Evolutionary conservation across 2,329 filamentous ascomycete species (phyloP).

Genomic region (Paradendryphiella salina): DNA sequence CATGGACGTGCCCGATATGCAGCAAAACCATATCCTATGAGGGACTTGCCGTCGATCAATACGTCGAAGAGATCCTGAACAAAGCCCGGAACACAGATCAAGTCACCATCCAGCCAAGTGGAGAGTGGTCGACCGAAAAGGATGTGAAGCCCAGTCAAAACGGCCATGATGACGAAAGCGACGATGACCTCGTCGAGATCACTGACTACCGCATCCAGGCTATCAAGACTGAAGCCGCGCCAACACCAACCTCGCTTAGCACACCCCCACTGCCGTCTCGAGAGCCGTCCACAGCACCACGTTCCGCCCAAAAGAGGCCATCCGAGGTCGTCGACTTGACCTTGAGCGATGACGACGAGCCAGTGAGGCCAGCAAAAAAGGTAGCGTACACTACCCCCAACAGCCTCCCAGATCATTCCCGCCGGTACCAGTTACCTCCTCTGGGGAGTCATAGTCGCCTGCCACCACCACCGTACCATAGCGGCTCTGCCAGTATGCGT

Average conservation of each 20-base stretch:
- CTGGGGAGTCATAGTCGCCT: slow-evolving; percentile 25
- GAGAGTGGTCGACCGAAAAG: slow-evolving; percentile 67
- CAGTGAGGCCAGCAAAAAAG: slow-evolving; percentile 45
- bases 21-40: slow-evolving; percentile 81
- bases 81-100: slow-evolving; percentile 76
- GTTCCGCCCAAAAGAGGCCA: slow-evolving; percentile 49
- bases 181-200: slow-evolving; percentile 53
- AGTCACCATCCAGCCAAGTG: slow-evolving; percentile 86
- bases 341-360: slow-evolving; percentile 54
- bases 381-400: slow-evolving; percentile 48
- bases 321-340: slow-evolving; percentile 56
- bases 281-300: slow-evolving; percentile 44
- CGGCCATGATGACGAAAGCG: slow-evolving; percentile 47
- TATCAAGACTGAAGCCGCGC: slow-evolving; percentile 47
- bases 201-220: slow-evolving; percentile 46
- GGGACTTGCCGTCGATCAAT: slow-evolving; percentile 85
- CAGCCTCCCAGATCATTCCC: slow-evolving; percentile 40
- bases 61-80: slow-evolving; percentile 82
- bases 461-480: slow-evolving; percentile 19
- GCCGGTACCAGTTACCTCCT: slow-evolving; percentile 36
- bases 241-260: slow-evolving; percentile 44
- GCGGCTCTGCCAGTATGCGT: slow-evolving; percentile 18
- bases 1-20: slow-evolving; percentile 95
- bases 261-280: slow-evolving; percentile 54
- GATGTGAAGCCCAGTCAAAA: slow-evolving; percentile 46